These are phyloP conservation scores for Knufia fluminis DNA, from an alignment of 2,329 filamentous ascomycete species.

Conservation along the genomic window DNA sequence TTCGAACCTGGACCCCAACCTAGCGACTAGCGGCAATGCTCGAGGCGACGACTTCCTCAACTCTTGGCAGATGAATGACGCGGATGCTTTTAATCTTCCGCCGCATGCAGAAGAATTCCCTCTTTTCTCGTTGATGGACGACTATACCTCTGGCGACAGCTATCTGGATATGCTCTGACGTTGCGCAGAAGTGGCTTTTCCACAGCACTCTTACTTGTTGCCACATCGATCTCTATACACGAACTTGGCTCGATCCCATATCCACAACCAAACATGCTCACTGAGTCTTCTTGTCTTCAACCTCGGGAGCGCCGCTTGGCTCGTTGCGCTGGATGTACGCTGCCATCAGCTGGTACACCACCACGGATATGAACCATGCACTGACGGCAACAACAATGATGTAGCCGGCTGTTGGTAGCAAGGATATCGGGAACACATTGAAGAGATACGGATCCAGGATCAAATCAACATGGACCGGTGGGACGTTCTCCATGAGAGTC, in stretches of 20 bases:
- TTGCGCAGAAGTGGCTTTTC: no score
- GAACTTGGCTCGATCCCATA: no score
- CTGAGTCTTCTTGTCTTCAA: background rate
- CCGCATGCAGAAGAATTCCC: conserved; percentile 22
- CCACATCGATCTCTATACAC: no score
- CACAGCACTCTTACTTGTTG: no score
- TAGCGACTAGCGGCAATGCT: background rate
- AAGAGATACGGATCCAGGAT: conserved; percentile 78
- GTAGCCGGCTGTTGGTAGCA: conserved; percentile 63
- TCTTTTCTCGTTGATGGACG: conserved; percentile 22
- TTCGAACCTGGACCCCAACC: background rate
- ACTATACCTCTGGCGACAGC: conserved; percentile 12
- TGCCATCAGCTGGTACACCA: conserved; percentile 26
- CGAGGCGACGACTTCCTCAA: conserved; percentile 1
- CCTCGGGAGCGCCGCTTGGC: background rate
- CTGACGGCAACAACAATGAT: conserved; percentile 51
- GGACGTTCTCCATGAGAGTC: conserved; percentile 64
- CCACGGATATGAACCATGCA: conserved; percentile 43
- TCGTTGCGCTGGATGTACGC: background rate
- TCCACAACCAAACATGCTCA: no score
- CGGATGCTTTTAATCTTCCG: conserved; percentile 14
- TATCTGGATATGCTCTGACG: conserved; percentile 5
- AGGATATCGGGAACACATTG: conserved; percentile 69
- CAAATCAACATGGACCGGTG: conserved; percentile 66
- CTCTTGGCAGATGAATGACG: background rate